These are phyloP conservation scores for Penicillium aurantiogriseum DNA, from an alignment of 2,329 filamentous ascomycete species.

Conservation along the genomic window DNA sequence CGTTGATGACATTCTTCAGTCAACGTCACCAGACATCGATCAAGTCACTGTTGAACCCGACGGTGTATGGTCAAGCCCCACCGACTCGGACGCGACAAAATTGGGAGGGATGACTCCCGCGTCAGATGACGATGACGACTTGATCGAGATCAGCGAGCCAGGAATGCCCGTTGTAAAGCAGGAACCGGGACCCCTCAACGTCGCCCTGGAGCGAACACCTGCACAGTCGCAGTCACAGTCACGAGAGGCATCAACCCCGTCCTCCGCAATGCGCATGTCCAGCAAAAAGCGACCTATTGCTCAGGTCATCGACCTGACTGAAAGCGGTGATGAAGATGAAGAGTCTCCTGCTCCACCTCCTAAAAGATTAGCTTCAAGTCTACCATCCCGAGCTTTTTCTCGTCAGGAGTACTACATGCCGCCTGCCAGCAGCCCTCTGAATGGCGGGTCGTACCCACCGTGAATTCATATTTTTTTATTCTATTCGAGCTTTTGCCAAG, in stretches of 20 bases:
- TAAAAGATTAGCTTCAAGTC: slow-evolving; percentile 34
- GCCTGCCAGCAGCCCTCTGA: slow-evolving; percentile 21
- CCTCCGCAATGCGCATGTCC: slow-evolving; percentile 36
- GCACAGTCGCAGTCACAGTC: slow-evolving; percentile 38
- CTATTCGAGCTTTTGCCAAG: slow-evolving; percentile 5
- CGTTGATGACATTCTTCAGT: slow-evolving; percentile 79
- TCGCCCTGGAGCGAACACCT: slow-evolving; percentile 34
- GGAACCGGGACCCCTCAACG: slow-evolving; percentile 27
- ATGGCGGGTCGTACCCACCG: slow-evolving; percentile 20
- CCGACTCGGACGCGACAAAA: slow-evolving; percentile 42
- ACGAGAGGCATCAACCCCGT: slow-evolving; percentile 40
- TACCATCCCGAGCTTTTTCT: slow-evolving; percentile 22
- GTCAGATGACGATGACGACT: slow-evolving; percentile 49
- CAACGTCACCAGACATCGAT: slow-evolving; percentile 68
- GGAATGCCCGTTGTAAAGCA: slow-evolving; percentile 39
- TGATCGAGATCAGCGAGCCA: slow-evolving; percentile 51
- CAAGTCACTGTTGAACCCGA: slow-evolving; percentile 88
- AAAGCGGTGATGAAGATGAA: slow-evolving; percentile 53
- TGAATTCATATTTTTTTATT: slow-evolving; percentile 16
- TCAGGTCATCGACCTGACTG: slow-evolving; percentile 55
- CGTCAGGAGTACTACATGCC: slow-evolving; percentile 24
- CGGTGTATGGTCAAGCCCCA: slow-evolving; percentile 67
- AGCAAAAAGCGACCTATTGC: slow-evolving; percentile 49
- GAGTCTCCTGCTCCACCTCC: slow-evolving; percentile 40
- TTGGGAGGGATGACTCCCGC: slow-evolving; percentile 39